Evolutionary conservation across 116 monocot species (phyloP).

Genomic region (Iris pallida): DNA sequence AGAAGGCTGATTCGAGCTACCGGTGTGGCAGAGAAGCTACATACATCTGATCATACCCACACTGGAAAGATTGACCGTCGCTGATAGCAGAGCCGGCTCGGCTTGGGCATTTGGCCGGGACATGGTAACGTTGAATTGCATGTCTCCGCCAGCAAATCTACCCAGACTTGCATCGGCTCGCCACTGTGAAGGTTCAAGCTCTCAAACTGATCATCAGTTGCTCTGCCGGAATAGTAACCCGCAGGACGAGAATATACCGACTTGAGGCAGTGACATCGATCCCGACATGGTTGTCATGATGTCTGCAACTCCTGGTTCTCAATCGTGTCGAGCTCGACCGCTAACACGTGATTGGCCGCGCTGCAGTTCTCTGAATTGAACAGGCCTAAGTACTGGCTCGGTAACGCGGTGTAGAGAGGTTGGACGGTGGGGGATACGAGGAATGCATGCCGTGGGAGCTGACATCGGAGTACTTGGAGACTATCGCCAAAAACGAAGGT

Average conservation of each 20-base stretch:
- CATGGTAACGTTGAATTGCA: slow-evolving; percentile 16
- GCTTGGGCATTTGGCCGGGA: slow-evolving; percentile 21
- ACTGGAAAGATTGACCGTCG: slow-evolving; percentile 19
- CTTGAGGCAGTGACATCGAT: slow-evolving; percentile 30
- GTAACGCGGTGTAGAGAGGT: slow-evolving; percentile 21
- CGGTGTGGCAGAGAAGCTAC: slow-evolving; percentile 42
- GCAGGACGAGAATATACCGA: slow-evolving; percentile 23
- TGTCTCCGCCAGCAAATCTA: slow-evolving; percentile 30
- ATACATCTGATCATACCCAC: slow-evolving; percentile 18
- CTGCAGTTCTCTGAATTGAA: slow-evolving; percentile 22
- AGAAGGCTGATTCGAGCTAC: slow-evolving; percentile 10
- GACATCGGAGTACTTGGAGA: slow-evolving; percentile 18
- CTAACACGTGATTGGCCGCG: slow-evolving; percentile 18
- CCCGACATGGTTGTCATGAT: slow-evolving; percentile 54
- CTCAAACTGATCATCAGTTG: neutral
- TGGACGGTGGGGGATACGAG: slow-evolving; percentile 26
- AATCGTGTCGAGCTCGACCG: slow-evolving; percentile 36
- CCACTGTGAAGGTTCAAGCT: slow-evolving; percentile 28
- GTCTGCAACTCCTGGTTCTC: slow-evolving; percentile 24
- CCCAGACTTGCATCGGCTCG: slow-evolving; percentile 25
- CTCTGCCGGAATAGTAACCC: slow-evolving; percentile 8
- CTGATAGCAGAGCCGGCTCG: slow-evolving; percentile 17
- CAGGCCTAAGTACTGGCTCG: slow-evolving; percentile 34
- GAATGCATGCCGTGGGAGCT: slow-evolving; percentile 48
- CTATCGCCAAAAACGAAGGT: slow-evolving; percentile 49